Evolutionary conservation across 1,139 yeast species (phyloP), one percentile per base, ranked within the genome.

Genomic region (Magnusiomyces tetraspermus): DNA sequence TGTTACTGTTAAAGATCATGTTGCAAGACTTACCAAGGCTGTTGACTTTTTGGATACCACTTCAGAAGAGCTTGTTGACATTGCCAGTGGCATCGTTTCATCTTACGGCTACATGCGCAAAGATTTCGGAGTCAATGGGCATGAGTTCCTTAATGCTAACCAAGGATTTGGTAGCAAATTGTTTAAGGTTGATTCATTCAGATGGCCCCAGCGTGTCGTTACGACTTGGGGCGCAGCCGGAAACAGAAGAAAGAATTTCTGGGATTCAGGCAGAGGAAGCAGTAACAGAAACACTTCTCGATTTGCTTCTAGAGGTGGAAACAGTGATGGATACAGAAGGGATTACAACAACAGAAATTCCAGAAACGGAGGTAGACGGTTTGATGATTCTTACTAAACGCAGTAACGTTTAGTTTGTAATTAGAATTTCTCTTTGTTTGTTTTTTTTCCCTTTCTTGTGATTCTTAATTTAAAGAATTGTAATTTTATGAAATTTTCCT

Each of bases 51-150:
- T 53, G 8, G 50, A 38, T 23, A 46, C 43, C 28, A 53, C 45
- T 37, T 52, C 53, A 3, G 57, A 55, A 30, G 46, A 43, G 23
- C 50, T 46, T 40, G 48, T 46, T 10, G 44, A 48, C 11, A 51
- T 55, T 10, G 46, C 51, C 17, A 46, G 48, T 15, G 53, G 55
- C 21, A 44, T 55, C 17, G 26, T 55, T 43, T 38, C 51, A 1
- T 48, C 51, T 2, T 51, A 44, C 41, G 54, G 54, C 3, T 53
- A 55, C 21, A 22, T 55, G 21, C 49, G 57, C 21, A 51, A 46
- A 49, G 55, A 46, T 21, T 55, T 51, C 43, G 46, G 51, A 15
- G 53, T 55, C n/a, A 51, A 55, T 28, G 55, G 55, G 13, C 50
- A 50, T 17, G 51, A 52, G n/a, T 55, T 38, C 31, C 46, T 55